Conservation (phyloP, 345 rosid species). For the Citrus mangshanensis region DNA sequence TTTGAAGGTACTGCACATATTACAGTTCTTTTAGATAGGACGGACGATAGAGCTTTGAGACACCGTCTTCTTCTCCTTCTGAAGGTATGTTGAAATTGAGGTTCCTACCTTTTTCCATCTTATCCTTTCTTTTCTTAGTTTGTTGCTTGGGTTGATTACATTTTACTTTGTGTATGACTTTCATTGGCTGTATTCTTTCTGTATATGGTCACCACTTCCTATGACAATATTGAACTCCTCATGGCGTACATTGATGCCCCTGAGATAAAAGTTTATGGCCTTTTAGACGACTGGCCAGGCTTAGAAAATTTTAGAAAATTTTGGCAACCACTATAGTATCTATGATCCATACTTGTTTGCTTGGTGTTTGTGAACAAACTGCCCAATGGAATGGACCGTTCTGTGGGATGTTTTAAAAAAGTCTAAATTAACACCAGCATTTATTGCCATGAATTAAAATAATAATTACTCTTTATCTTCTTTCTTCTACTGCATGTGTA, state of each 20-base stretch:
- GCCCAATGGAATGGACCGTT: not conserved
- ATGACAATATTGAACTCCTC: not conserved
- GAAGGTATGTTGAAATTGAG: conserved; percentile 51
- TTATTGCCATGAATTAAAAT: conserved; percentile 17
- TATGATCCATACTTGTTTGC: not conserved
- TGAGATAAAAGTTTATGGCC: not conserved
- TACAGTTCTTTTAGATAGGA: conserved; percentile 92
- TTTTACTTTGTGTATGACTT: not conserved
- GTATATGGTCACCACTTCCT: not conserved
- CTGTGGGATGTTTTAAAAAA: not conserved
- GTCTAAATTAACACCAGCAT: not conserved
- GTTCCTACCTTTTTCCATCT: not conserved
- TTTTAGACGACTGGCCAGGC: not conserved
- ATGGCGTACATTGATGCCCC: not conserved
- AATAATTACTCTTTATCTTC: not conserved
- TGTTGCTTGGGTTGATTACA: not conserved
- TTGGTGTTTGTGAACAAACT: not conserved
- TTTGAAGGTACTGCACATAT: conserved; percentile 97
- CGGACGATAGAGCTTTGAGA: conserved; percentile 95
- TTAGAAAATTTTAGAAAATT: not conserved
- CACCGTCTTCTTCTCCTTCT: conserved; percentile 90
- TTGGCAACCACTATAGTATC: not conserved
- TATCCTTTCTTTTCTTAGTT: not conserved
- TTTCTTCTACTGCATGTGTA: conserved; percentile 29
- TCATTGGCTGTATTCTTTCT: not conserved